Evolutionary conservation across 1,284 basidiomycete species (phyloP), one percentile per base, ranked within the genome.

Genomic region (Sanghuangporus baumii): DNA sequence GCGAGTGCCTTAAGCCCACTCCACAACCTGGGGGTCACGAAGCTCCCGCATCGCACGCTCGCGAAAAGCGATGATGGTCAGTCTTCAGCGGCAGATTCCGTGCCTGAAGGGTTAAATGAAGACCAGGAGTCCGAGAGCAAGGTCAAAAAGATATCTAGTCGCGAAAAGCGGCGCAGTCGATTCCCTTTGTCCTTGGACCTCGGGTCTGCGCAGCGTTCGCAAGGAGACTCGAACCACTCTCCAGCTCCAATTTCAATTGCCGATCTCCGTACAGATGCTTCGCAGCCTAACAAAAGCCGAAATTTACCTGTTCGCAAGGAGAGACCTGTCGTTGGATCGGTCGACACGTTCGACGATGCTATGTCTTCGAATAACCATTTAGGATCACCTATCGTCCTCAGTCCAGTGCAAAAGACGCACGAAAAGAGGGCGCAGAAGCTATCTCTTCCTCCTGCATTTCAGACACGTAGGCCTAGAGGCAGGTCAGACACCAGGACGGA

Each of bases 31-130:
- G 74, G 75, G 6, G 69, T 73, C 59, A 76, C 77, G 64, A 73
- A 76, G 37, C 73, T 74, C 20, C 71, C 73, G 43, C 73, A 68
- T 18, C 20, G n/a, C 12, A 41, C 59, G 7, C 58, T 54, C 7
- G 34, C 71, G 34, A 75, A 75, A 55, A 82, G 79, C 55, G 82
- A 82, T 63, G 83, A 81, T 18, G 78, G 73, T 0, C 72, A 78
- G 7, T 79, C 79, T 1, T 82, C 81, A 3, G 73, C 74, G 1
- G 73, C 74, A 26, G 77, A 77, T 57, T 85, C 83, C 1, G 69
- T 79, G n/a, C 80, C 78, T 1, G 82, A 81, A 50, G 74, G 72
- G 57, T 11, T 37, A 20, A 20, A 57, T n/a, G 26, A 62, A 36
- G 50, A 18, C 43, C 72, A 26, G 9, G 31, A 37, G 16, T 9